phyloP scores from a whole-genome alignment of 371 early-diverging fungal genomes.

The Basidiobolus meristosporus region DNA sequence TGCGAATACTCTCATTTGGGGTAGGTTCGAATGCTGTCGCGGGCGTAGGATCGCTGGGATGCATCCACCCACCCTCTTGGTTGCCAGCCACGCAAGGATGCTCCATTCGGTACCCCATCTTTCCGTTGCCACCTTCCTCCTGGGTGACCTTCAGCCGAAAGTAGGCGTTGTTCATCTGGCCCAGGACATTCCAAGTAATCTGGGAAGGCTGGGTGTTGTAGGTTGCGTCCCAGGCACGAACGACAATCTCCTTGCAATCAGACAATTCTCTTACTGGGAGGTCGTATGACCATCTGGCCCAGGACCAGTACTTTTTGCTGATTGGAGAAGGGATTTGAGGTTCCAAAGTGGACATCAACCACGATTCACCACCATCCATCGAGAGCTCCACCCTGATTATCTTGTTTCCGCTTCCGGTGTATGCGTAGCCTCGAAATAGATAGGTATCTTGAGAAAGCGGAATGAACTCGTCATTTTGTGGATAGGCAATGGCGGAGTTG shows the following conservation, averaged over 20 bases:
- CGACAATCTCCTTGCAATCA: slow-evolving; percentile 24
- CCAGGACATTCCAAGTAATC: slow-evolving; percentile 58
- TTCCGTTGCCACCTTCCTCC: slow-evolving; percentile 2
- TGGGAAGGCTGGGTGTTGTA: slow-evolving; percentile 51
- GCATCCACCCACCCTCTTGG: slow-evolving; percentile 26
- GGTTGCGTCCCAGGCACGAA: slow-evolving; percentile 53
- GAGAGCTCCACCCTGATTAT: slow-evolving; percentile 63
- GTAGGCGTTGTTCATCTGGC: slow-evolving; percentile 66
- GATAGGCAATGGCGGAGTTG: slow-evolving; percentile 29
- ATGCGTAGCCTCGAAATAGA: slow-evolving; percentile 53
- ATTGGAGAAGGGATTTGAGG: too few species aligned
- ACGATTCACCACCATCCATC: slow-evolving; percentile 52
- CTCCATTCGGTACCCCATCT: slow-evolving; percentile 12
- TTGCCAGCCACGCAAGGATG: slow-evolving; percentile 29
- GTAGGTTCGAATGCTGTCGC: too few species aligned
- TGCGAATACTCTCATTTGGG: too few species aligned
- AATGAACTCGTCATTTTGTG: slow-evolving; percentile 16
- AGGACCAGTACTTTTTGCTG: slow-evolving; percentile 34
- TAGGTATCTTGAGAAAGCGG: slow-evolving; percentile 10
- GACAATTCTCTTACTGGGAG: slow-evolving; percentile 20
- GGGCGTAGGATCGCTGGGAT: background rate
- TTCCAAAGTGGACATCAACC: slow-evolving; percentile 17
- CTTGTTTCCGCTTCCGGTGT: slow-evolving; percentile 49
- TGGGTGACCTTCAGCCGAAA: slow-evolving; percentile 24
- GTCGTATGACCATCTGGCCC: slow-evolving; percentile 41